Percentiles rank a stretch among this genome's conserved stretches.
Conservation (phyloP, 306 rosid species). For the Lotus japonicus region DNA sequence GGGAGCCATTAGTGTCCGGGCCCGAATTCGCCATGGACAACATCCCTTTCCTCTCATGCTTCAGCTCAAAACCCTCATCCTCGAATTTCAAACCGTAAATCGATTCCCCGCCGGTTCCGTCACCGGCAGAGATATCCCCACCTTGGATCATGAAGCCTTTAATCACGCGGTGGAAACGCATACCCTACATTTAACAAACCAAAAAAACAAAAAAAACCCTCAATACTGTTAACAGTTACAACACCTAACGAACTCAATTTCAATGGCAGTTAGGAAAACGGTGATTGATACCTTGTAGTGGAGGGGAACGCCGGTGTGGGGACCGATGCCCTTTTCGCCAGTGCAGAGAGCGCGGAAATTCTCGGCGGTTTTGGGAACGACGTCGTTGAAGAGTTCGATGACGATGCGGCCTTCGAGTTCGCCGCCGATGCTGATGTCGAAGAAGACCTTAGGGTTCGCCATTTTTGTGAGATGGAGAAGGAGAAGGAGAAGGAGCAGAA, state of each 20-base stretch:
- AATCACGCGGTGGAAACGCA: constrained; percentile 58
- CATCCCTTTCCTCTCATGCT: constrained; percentile 75
- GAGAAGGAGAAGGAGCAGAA: not conserved
- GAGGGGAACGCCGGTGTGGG: constrained; percentile 45
- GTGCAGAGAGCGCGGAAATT: constrained; percentile 77
- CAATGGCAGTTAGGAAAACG: not conserved
- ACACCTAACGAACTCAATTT: no score
- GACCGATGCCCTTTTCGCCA: constrained; percentile 58
- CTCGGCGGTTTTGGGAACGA: constrained; percentile 75
- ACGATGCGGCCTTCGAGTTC: constrained; percentile 67
- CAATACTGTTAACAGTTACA: no score
- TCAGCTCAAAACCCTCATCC: constrained; percentile 64
- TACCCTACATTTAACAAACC: constrained; percentile 18
- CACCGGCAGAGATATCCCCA: constrained; percentile 58
- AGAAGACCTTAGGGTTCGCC: constrained; percentile 51
- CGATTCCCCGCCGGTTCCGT: constrained; percentile 77
- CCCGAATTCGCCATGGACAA: constrained; percentile 68
- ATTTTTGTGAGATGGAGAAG: constrained; percentile 12
- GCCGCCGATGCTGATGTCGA: constrained; percentile 57
- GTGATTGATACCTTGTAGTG: constrained; percentile 52
- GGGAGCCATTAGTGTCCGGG: constrained; percentile 60
- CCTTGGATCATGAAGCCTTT: constrained; percentile 83
- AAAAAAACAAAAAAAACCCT: no score
- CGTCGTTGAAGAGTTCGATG: constrained; percentile 52
- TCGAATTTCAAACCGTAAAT: constrained; percentile 62